phyloP scores from a whole-genome alignment of 768 basidiomycete species.

The Paxillus involutus region DNA sequence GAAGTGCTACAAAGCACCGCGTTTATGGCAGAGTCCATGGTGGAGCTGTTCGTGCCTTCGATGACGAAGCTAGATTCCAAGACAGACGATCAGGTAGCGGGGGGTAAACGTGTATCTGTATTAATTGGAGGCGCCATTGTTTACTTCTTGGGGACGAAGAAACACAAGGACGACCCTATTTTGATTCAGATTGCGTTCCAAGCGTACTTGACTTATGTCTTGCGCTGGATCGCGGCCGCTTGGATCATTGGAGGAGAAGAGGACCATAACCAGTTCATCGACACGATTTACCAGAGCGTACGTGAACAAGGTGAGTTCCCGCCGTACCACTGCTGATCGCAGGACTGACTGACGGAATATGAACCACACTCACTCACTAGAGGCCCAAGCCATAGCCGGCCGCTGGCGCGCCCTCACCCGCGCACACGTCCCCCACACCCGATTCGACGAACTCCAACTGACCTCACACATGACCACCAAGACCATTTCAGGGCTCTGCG shows the following conservation, averaged over 20 bases:
- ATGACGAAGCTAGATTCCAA: slow-evolving; percentile 4
- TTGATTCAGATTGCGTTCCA: slow-evolving; percentile 38
- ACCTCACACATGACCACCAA: slow-evolving; percentile 22
- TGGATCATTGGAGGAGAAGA: slow-evolving; percentile 33
- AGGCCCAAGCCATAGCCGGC: slow-evolving; percentile 44
- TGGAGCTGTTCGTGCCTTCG: slow-evolving; percentile 39
- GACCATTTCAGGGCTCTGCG: slow-evolving; percentile 25
- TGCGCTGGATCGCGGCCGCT: slow-evolving; percentile 26
- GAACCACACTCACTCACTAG: slow-evolving; percentile 22
- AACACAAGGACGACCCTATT: slow-evolving; percentile 34
- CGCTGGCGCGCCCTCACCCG: slow-evolving; percentile 46
- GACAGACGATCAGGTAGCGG: slow-evolving; percentile 23
- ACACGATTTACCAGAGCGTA: slow-evolving; percentile 34
- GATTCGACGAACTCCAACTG: slow-evolving; percentile 22
- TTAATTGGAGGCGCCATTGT: slow-evolving; percentile 22
- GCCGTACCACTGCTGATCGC: neutral
- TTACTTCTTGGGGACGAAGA: slow-evolving; percentile 28
- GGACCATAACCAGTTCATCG: slow-evolving; percentile 18
- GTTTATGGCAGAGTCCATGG: slow-evolving; percentile 46
- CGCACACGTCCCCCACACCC: slow-evolving; percentile 23
- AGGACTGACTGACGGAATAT: neutral
- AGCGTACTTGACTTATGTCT: slow-evolving; percentile 24
- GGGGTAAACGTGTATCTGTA: slow-evolving; percentile 19
- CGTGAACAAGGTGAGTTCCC: slow-evolving; percentile 34
- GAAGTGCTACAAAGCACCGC: slow-evolving; percentile 50